Evolutionary conservation across 495 filamentous ascomycete genomes (phyloP).

Genomic region (Daldinia caldariorum): DNA sequence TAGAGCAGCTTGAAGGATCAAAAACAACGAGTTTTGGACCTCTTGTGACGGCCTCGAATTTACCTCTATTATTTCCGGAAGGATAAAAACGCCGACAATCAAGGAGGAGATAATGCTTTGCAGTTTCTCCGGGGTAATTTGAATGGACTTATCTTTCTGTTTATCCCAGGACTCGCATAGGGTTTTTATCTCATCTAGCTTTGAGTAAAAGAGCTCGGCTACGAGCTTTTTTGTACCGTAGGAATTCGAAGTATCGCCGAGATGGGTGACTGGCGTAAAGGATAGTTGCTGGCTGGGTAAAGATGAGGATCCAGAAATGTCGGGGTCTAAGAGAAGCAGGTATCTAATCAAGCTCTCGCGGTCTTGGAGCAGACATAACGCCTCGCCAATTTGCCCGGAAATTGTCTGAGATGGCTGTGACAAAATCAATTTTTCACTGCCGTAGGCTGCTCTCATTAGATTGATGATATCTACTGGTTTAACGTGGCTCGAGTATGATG

Average conservation of each 20-base stretch:
- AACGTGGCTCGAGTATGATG: constrained; percentile 53
- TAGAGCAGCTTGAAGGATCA: constrained; percentile 48
- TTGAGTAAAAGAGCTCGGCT: constrained; percentile 60
- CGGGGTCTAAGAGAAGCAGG: constrained; percentile 52
- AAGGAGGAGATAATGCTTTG: constrained; percentile 59
- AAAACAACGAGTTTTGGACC: constrained; percentile 50
- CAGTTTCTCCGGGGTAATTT: constrained; percentile 58
- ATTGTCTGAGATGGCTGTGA: constrained; percentile 45
- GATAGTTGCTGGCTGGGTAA: constrained; percentile 5
- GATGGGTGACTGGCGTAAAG: constrained; percentile 21
- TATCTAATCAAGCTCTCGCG: constrained; percentile 52
- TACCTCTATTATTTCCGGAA: constrained; percentile 54
- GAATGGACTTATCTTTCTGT: constrained; percentile 51
- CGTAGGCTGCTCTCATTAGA: constrained; percentile 58
- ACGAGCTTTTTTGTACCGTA: constrained; percentile 58
- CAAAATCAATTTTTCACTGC: constrained; percentile 42
- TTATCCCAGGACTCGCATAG: constrained; percentile 57
- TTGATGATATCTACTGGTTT: constrained; percentile 55
- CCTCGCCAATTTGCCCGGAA: constrained; percentile 50
- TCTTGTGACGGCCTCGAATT: constrained; percentile 54
- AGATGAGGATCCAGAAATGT: constrained; percentile 7
- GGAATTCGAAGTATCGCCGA: constrained; percentile 51
- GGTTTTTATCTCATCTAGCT: constrained; percentile 54
- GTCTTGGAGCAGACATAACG: constrained; percentile 32
- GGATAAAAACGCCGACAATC: constrained; percentile 53